Percentiles rank a stretch among this genome's conserved stretches.
These are phyloP conservation scores for Cystobasidium slooffiae DNA, from an alignment of 1,284 basidiomycete species.

Conservation along the genomic window DNA sequence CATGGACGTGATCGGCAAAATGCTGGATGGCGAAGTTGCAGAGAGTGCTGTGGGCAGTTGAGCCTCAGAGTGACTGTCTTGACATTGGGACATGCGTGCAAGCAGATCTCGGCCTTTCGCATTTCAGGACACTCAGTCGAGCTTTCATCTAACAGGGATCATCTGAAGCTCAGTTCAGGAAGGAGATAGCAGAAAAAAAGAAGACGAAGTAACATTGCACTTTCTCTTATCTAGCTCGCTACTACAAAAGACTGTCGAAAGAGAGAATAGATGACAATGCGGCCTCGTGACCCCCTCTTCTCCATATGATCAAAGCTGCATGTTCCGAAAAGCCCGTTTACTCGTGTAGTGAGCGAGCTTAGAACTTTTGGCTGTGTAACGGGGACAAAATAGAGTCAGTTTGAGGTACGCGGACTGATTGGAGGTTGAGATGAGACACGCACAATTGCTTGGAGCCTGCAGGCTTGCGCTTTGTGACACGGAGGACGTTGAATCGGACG, in stretches of 20 bases:
- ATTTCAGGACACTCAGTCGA: too few species aligned
- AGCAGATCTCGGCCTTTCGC: too few species aligned
- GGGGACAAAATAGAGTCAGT: neutral
- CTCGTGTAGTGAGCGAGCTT: neutral
- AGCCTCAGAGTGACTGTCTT: too few species aligned
- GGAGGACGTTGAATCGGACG: conserved; percentile 49
- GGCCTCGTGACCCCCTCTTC: neutral
- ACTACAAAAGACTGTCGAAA: conserved; percentile 2
- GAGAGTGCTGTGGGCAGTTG: too few species aligned
- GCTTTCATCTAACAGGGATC: too few species aligned
- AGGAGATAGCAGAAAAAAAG: conserved; percentile 8
- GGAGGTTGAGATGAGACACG: neutral
- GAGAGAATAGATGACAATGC: neutral
- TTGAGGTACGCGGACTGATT: neutral
- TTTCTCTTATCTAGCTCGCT: conserved; percentile 9
- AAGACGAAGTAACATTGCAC: conserved; percentile 17
- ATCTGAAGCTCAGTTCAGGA: too few species aligned
- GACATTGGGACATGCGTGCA: too few species aligned
- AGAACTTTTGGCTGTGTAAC: conserved; percentile 37
- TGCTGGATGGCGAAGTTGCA: too few species aligned
- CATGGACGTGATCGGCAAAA: neutral
- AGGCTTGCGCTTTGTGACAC: conserved; percentile 45
- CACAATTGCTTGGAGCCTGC: conserved; percentile 44
- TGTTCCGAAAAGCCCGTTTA: conserved; percentile 3
- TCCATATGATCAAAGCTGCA: conserved; percentile 20